A percentile compares a stretch with the other conserved stretches of the same genome.
Conservation (phyloP, 306 rosid species). For the Trifolium dubium region DNA sequence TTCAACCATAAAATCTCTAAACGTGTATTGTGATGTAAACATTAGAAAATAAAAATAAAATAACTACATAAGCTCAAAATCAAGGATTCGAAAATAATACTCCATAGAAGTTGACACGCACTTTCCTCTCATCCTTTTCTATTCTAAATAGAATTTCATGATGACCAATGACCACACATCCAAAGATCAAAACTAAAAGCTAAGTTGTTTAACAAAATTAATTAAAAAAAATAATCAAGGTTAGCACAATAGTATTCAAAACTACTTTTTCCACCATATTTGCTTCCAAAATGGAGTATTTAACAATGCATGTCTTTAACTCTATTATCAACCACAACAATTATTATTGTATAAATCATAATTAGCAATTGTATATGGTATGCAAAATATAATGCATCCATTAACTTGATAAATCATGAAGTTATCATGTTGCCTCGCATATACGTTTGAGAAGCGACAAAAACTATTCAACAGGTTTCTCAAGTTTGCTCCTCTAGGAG, state of each 20-base stretch:
- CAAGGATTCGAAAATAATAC: neutral
- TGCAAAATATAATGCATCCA: constrained; percentile 26
- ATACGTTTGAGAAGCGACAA: constrained; percentile 26
- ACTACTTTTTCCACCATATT: neutral
- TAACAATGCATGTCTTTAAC: neutral
- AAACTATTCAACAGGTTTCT: constrained; percentile 29
- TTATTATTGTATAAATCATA: constrained; percentile 8
- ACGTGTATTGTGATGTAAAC: neutral
- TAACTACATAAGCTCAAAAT: neutral
- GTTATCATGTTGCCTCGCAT: constrained; percentile 28
- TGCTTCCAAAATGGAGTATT: neutral
- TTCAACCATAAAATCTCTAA: neutral
- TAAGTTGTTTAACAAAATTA: neutral
- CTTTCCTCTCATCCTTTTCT: neutral
- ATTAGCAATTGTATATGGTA: neutral
- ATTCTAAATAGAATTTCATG: neutral
- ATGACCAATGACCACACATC: neutral
- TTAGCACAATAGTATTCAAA: neutral
- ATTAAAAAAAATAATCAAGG: no score
- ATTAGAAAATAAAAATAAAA: neutral
- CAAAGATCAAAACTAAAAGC: neutral
- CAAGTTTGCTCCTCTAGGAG: constrained; percentile 38
- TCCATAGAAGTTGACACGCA: neutral
- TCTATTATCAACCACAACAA: neutral
- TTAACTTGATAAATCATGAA: constrained; percentile 29